These are phyloP conservation scores for Lachnellula willkommii DNA, from an alignment of 2,329 filamentous ascomycete species.

Conservation along the genomic window DNA sequence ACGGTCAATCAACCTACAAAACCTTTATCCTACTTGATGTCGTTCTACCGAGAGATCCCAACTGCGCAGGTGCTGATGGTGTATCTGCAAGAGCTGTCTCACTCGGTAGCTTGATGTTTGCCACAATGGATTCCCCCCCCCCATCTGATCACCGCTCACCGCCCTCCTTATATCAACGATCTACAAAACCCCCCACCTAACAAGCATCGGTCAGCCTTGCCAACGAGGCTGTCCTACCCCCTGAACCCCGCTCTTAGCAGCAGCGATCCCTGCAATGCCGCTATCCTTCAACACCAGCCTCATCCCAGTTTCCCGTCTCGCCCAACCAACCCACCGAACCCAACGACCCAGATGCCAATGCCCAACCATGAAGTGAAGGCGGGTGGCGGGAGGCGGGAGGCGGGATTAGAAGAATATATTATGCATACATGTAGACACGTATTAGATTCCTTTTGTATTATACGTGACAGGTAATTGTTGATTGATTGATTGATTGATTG, in stretches of 20 bases:
- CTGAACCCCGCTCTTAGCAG: background rate
- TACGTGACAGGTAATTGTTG: too few relatives aligned
- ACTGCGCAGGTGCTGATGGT: too few relatives aligned
- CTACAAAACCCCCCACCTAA: background rate
- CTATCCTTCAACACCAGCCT: constrained; percentile 9
- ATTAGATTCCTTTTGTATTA: too few relatives aligned
- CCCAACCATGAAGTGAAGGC: background rate
- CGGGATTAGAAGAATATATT: too few relatives aligned
- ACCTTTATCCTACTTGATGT: background rate
- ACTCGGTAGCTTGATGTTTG: too few relatives aligned
- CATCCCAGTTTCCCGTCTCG: background rate
- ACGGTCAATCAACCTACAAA: background rate
- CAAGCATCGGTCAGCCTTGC: background rate
- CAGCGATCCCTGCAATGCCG: constrained; percentile 2
- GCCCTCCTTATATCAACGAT: background rate
- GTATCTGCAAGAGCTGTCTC: too few relatives aligned
- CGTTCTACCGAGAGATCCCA: too few relatives aligned
- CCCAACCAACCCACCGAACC: background rate
- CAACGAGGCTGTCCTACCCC: background rate
- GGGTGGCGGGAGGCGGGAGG: too few relatives aligned
- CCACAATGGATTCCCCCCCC: background rate
- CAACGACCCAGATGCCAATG: background rate
- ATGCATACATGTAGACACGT: too few relatives aligned
- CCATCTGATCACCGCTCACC: background rate
- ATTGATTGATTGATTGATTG: too few relatives aligned